Base-by-base conservation (phyloP, 257 asterid genomes). In the Galeopsis tetrahit region DNA sequence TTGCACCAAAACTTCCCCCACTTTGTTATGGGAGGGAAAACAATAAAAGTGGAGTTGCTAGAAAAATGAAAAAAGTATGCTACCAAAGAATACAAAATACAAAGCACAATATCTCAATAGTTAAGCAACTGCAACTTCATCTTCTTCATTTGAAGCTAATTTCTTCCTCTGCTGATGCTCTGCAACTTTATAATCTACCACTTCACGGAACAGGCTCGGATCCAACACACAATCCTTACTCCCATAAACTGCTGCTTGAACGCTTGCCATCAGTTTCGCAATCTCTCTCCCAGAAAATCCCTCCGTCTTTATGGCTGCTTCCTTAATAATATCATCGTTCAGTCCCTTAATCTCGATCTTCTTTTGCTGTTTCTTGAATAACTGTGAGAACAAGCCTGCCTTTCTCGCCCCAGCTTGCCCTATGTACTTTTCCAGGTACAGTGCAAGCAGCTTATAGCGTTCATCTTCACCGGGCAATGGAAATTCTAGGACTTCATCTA, bases 211-310 rank as follows among this genome's bases (percentile, higher is more conserved):
- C 53, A 94, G 80, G 63, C 34, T 78, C 1, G 97, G 75, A 73
- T 89, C 97, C 85, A 91, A 84, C 38, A 87, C 86, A 38, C 99
- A 94, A 49, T 87, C 76, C 78, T 82, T 83, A 17, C 92, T 91
- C 21, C 99, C 99, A 10, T 94, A 94, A 3, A 94, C 99, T 0
- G 99, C 96, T 40, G 99, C 98, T 77, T 90, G 99, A 74, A 94
- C 92, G 63, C 98, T 77, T 1, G 97, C 98, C 98, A 94, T 87
- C 82, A 91, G 85, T 81, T 94, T 91, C 0, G 99, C 99, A 0
- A 91, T 86, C 82, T 94, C 99, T 68, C 99, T 86, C 33, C 99
- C 99, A 9, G 97, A 94, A 81, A 94, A 94, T 2, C 96, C 99
- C 34, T 73, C 83, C 0, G 90, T 88, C 79, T 77, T 91, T 6